Conservation (phyloP, 1,139 yeast genomes). For the Saccharomycopsis hybrid region DNA sequence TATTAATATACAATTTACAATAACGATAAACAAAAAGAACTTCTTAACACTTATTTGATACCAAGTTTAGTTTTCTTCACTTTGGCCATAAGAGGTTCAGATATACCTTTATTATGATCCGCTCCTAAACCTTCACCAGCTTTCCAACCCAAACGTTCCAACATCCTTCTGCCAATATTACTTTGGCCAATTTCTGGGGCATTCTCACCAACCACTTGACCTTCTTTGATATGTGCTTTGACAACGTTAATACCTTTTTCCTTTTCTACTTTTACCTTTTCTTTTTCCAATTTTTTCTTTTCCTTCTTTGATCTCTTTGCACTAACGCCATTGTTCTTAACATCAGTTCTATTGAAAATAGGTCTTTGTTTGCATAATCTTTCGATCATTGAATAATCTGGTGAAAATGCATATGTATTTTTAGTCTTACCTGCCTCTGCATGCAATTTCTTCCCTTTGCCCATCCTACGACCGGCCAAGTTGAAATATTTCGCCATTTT, state of each 20-base stretch:
- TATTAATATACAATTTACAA: background rate
- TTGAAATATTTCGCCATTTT: constrained; percentile 56
- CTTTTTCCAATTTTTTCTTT: constrained; percentile 19
- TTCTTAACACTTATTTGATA: constrained; percentile 33
- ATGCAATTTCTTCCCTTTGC: constrained; percentile 46
- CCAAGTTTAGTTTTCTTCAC: constrained; percentile 82
- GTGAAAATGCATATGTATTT: constrained; percentile 46
- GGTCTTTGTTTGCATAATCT: constrained; percentile 52
- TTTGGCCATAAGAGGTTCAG: constrained; percentile 75
- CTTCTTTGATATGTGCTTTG: constrained; percentile 58
- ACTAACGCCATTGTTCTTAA: constrained; percentile 21
- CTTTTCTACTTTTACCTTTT: constrained; percentile 29
- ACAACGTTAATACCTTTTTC: constrained; percentile 25
- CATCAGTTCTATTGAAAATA: constrained; percentile 58
- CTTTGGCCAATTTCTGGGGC: constrained; percentile 75
- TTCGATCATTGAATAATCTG: constrained; percentile 46
- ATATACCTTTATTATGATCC: constrained; percentile 68
- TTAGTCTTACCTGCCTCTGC: constrained; percentile 51
- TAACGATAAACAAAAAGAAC: background rate
- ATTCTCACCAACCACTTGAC: constrained; percentile 80
- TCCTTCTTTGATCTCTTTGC: too few species aligned
- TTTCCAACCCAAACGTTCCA: constrained; percentile 84
- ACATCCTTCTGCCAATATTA: constrained; percentile 73
- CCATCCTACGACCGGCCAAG: constrained; percentile 49
- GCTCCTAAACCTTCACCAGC: constrained; percentile 83